Conservation (phyloP, 257 asterid genomes). For the Solanum sejunctum region DNA sequence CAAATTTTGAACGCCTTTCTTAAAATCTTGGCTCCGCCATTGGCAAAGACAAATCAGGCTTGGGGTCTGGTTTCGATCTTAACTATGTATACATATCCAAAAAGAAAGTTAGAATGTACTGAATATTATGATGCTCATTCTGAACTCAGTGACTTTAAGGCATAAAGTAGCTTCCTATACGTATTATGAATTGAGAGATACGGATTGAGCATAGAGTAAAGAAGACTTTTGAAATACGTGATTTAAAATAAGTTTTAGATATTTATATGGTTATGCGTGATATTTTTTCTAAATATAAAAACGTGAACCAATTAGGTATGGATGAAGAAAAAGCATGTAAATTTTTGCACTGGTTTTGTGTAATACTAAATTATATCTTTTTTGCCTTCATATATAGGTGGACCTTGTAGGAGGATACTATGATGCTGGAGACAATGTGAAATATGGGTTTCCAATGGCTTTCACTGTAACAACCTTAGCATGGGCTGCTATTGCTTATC, state of each 20-base stretch:
- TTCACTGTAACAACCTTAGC: conserved; percentile 65
- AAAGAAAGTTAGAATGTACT: neutral
- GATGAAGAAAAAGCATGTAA: neutral
- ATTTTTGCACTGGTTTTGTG: neutral
- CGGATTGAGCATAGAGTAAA: neutral
- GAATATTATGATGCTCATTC: neutral
- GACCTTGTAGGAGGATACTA: conserved; percentile 86
- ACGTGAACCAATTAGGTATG: neutral
- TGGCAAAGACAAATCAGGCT: neutral
- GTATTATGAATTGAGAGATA: neutral
- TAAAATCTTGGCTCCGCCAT: no score
- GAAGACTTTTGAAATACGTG: neutral
- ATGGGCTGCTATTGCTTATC: conserved; percentile 49
- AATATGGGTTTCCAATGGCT: conserved; percentile 79
- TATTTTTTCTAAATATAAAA: neutral
- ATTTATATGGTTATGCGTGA: neutral
- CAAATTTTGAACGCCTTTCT: no score
- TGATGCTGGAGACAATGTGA: conserved; percentile 83
- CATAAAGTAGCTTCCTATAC: neutral
- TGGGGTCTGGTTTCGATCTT: neutral
- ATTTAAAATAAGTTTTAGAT: neutral
- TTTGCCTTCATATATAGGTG: conserved; percentile 22
- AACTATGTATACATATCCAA: neutral
- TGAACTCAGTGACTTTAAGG: neutral
- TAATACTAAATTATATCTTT: neutral